Evolutionary conservation across 2,329 filamentous ascomycete species (phyloP), one percentile per base, ranked within the genome.

Genomic region (Aspergillus chevalieri): DNA sequence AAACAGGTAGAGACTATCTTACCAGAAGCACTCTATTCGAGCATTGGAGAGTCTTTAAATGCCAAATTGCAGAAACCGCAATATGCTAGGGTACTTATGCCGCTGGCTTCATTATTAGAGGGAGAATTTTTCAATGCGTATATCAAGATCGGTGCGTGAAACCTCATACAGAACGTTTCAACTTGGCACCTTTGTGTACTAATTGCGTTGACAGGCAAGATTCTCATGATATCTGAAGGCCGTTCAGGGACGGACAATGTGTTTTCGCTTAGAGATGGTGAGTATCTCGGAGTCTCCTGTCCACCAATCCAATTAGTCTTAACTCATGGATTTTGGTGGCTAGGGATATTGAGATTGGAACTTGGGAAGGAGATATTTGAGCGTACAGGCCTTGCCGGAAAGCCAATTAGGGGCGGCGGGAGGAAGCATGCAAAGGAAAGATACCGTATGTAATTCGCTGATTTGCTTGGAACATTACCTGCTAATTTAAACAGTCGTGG

Each of bases 221-320:
- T 94, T 44, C 68, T 88, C 57, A 88, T 97, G 86, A 78, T 95
- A 2, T 95, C 91, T 0, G 81, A 91, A 66, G 90, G 89, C 10
- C 79, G 79, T 28, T 74, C 79, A 6, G 84, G 82, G 2, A 77
- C 84, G 2, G 86, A 91, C 60, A 87, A 87, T 58, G 76, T 85
- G 2, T 92, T 89, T 64, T 80, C 80, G 0, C 71, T 97, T 1
- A 77, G 73, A 49, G 79, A 89, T 57, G 90, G 89, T 81, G 73
- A 46, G 65, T 54, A 8, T 45, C 5, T 41, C 38, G 17, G 7
- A 17, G 38, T 6, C 19, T 19, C 10, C 5, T 33, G 6, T 4
- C 22, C n/a, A 12, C 42, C 22, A 8, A n/a, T 12, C 5, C 19
- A 12, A 15, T 41, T 41, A 41, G 19, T 21, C 38, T 36, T 22